A percentile compares a stretch with the other conserved stretches of the same genome.
phyloP scores from a whole-genome alignment of 2,329 filamentous ascomycete species.

The Aspergillus nomiae region DNA sequence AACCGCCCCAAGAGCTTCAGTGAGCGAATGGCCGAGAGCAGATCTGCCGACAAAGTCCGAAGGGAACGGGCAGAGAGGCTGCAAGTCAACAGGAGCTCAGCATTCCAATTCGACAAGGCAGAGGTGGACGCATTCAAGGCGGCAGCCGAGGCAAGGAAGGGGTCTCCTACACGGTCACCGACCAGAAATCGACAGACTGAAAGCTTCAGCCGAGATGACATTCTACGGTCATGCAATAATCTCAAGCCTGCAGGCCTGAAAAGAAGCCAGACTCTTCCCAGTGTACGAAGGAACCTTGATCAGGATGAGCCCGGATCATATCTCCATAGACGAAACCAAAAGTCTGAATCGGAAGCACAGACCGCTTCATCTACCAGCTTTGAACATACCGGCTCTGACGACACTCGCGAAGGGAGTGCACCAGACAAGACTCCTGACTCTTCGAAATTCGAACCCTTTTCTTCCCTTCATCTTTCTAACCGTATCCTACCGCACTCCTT shows the following conservation, averaged over 20 bases:
- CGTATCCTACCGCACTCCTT: slow-evolving; percentile 80
- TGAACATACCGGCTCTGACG: slow-evolving; percentile 18
- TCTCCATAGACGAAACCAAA: slow-evolving; percentile 26
- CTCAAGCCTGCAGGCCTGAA: slow-evolving; percentile 31
- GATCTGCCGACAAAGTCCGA: slow-evolving; percentile 41
- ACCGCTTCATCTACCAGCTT: slow-evolving; percentile 14
- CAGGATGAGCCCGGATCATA: slow-evolving; percentile 22
- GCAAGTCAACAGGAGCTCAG: slow-evolving; percentile 43
- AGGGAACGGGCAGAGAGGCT: slow-evolving; percentile 41
- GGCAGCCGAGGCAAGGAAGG: slow-evolving; percentile 33
- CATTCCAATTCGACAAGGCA: slow-evolving; percentile 45
- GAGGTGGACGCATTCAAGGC: slow-evolving; percentile 47
- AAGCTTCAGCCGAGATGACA: slow-evolving; percentile 65
- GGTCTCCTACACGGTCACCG: slow-evolving; percentile 45
- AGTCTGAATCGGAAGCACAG: slow-evolving; percentile 23
- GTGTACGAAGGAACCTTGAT: slow-evolving; percentile 19
- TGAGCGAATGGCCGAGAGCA: slow-evolving; percentile 76
- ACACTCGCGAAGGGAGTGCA: slow-evolving; percentile 17
- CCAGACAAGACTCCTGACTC: slow-evolving; percentile 47
- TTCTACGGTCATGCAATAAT: slow-evolving; percentile 45
- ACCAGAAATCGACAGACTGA: slow-evolving; percentile 51
- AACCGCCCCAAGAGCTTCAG: slow-evolving; percentile 68
- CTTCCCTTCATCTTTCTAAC: slow-evolving; percentile 78
- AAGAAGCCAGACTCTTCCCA: slow-evolving; percentile 40
- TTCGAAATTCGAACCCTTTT: slow-evolving; percentile 81